Base-by-base conservation (phyloP, 495 filamentous ascomycete genomes). In the Bacidia rubella region DNA sequence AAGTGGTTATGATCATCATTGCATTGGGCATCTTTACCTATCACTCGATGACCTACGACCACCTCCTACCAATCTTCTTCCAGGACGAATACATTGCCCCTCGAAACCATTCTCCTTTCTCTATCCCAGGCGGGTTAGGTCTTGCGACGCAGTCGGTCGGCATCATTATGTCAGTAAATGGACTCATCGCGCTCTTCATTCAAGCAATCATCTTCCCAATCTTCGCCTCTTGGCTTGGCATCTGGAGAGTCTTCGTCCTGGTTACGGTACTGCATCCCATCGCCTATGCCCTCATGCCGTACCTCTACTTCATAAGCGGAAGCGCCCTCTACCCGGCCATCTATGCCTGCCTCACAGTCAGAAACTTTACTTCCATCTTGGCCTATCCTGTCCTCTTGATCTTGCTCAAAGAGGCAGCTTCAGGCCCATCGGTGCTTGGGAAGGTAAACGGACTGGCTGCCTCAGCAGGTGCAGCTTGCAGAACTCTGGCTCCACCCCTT, bases 41-140 rank as follows among this genome's bases (percentile, higher is more conserved):
- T 54, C 86, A 90, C 61, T 84, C 79, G 35, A 92, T 92, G 86
- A 86, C 83, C 12, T 92, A 84, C 57, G 86, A 90, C 56, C 83
- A 87, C 64, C 75, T 92, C 0, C 66, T 92, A 32, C 86, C 86
- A 3, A 90, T 92, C 24, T 92, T 89, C 66, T 70, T 90, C 19
- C 85, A 90, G 64, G 86, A 92, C 55, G 70, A 80, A 44, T 71
- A 69, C 1, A 58, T 60, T 3, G 59, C 57, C 21, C 35, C 67
- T 19, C 55, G 60, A 17, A 26, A 59, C 19, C 52, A 59, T 17
- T 55, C 68, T 11, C 68, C 68, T 2, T 69, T 83, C 32, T 72
- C 80, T 57, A 78, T 87, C 7, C 78, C 83, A 0, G 86, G 86
- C 19, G 86, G 86, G 11, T 66, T 92, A 0, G 86, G 85, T 10